Base-by-base conservation (phyloP, 2,329 filamentous ascomycete genomes). In the Cytospora paraplurivora region DNA sequence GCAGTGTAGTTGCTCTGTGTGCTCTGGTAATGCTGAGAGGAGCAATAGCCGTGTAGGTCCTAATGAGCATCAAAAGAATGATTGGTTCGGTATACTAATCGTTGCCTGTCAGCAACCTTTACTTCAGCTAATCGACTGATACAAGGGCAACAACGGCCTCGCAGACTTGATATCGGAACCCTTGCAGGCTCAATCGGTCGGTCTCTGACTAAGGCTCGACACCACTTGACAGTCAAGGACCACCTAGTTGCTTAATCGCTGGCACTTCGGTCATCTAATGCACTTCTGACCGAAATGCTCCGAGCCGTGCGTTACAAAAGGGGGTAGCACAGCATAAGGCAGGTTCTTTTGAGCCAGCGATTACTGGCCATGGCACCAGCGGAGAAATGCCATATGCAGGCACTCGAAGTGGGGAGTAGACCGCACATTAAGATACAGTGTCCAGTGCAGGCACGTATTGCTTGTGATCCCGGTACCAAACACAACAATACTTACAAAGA, bases 241-340 rank as follows among this genome's bases (percentile, higher is more conserved):
- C 21, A 21, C 7, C n/a, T 47, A 19, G 49, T 19, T 59, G 33
- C 27, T 34, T 15, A 12, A 32, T 4, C 27, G 27, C 27, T 27
- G 27, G 27, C 27, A 27, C 19, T 27, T 55, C 58, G 58, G 58
- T 12, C 51, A 17, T 33, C 58, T 37, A 12, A 5, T 19, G 15
- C 51, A n/a, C 1, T 47, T 41, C 44, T 55, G 58, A 49, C 58
- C 51, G 58, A 55, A 55, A 55, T 55, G n/a, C 13, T 37, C 51
- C 58, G 51, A 61, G 38, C 10, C 32, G 32, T 32, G 35, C 35
- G 27, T 13, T 15, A 52, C 32, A 27, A 8, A 27, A 27, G 47
- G 38, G 12, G 58, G 58, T 55, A 49, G 35, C 51, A 61, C 58
- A 61, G 33, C 58, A 61, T 55, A 37, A 60, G 35, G 44, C 38